phyloP scores from a whole-genome alignment of 768 basidiomycete genomes.

The Tricholoma flavovirens region DNA sequence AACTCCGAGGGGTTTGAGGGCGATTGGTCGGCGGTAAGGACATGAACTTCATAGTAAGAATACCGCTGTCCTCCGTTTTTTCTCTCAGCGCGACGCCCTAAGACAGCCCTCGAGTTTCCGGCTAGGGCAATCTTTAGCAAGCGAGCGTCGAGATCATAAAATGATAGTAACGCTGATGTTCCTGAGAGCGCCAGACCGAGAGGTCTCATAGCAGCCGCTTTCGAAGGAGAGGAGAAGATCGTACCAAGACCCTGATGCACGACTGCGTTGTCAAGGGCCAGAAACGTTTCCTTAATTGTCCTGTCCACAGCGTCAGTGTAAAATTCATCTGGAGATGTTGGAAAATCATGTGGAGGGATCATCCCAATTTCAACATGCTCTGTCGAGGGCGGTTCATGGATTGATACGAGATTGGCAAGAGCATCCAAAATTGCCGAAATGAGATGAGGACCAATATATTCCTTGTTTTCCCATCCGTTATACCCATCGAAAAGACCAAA shows the following conservation, averaged over 20 bases:
- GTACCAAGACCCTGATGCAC: slow-evolving; percentile 21
- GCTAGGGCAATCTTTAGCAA: slow-evolving; percentile 32
- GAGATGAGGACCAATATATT: slow-evolving; percentile 12
- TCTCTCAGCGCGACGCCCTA: slow-evolving; percentile 26
- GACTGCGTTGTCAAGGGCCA: slow-evolving; percentile 28
- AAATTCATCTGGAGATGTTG: not conserved
- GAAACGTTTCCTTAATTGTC: slow-evolving; percentile 26
- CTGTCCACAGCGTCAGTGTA: slow-evolving; percentile 18
- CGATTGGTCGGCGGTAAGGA: slow-evolving; percentile 35
- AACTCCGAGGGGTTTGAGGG: slow-evolving; percentile 20
- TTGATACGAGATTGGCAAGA: slow-evolving; percentile 5
- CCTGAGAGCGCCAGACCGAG: slow-evolving; percentile 28
- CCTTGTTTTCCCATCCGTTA: slow-evolving; percentile 24
- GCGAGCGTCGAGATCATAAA: slow-evolving; percentile 31
- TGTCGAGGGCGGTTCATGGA: slow-evolving; percentile 5
- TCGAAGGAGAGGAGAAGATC: slow-evolving; percentile 18
- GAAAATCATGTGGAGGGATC: not conserved
- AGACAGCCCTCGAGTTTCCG: slow-evolving; percentile 37
- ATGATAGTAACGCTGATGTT: slow-evolving; percentile 27
- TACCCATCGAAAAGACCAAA: slow-evolving; percentile 29
- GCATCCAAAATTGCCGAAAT: slow-evolving; percentile 1
- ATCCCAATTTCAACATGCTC: slow-evolving; percentile 11
- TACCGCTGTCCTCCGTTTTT: slow-evolving; percentile 18
- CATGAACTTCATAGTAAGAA: slow-evolving; percentile 29
- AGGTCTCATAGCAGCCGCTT: slow-evolving; percentile 14